Percentiles rank a stretch among this genome's conserved stretches.
Conservation (phyloP, 495 filamentous ascomycete genomes). For the Thermochaetoides thermophila region DNA sequence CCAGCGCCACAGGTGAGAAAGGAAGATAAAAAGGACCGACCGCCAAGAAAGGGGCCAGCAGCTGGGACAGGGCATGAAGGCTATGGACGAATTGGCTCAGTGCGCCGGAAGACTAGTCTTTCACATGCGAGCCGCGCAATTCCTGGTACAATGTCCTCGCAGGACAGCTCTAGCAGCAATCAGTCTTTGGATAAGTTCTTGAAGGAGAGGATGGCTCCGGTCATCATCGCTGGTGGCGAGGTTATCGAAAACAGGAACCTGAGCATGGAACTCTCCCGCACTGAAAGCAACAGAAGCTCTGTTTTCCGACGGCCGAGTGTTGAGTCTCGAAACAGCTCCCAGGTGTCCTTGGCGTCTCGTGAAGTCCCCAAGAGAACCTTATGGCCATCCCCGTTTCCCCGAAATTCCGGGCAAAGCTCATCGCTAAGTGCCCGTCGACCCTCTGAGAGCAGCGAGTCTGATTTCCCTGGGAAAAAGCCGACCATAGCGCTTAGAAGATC, state of each 20-base stretch:
- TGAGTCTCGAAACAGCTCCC: slow-evolving; percentile 30
- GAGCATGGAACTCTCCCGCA: slow-evolving; percentile 38
- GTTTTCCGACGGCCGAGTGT: slow-evolving; percentile 33
- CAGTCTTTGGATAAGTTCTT: slow-evolving; percentile 39
- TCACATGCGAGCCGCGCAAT: slow-evolving; percentile 28
- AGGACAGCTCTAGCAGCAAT: slow-evolving; percentile 30
- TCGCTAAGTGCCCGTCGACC: slow-evolving; percentile 23
- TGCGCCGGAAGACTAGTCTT: slow-evolving; percentile 44
- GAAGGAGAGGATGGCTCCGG: slow-evolving; percentile 66
- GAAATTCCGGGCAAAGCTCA: slow-evolving; percentile 7
- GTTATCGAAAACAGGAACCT: slow-evolving; percentile 43
- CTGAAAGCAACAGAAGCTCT: slow-evolving; percentile 49
- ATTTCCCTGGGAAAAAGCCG: slow-evolving; percentile 23
- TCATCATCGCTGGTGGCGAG: slow-evolving; percentile 69
- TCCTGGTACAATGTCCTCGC: slow-evolving; percentile 33
- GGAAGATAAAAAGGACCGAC: slow-evolving; percentile 42
- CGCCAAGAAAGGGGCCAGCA: slow-evolving; percentile 60
- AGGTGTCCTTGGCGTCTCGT: slow-evolving; percentile 26
- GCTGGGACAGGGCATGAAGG: slow-evolving; percentile 96
- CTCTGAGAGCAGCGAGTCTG: slow-evolving; percentile 39
- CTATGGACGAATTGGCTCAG: slow-evolving; percentile 59
- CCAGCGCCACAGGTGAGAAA: slow-evolving; percentile 31
- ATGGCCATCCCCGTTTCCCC: slow-evolving; percentile 39
- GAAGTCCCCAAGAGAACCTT: slow-evolving; percentile 26
- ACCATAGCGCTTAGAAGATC: slow-evolving; percentile 39